A percentile compares a stretch with the other conserved stretches of the same genome.
phyloP scores from a whole-genome alignment of 129 eudicot species.

The Gnaphalium uliginosum region DNA sequence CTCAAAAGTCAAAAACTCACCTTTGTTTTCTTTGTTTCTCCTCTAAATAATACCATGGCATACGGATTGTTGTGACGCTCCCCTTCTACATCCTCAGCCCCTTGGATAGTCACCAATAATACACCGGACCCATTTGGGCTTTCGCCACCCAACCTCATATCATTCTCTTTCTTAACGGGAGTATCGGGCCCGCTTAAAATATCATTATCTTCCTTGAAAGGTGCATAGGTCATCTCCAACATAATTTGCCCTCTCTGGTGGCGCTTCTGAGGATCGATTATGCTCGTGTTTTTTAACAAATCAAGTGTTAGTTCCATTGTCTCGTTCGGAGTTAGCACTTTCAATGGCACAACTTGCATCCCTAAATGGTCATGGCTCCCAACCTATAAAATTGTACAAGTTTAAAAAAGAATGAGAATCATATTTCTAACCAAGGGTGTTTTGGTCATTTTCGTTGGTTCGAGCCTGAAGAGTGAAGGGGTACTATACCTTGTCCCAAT shows the following conservation, averaged over 20 bases:
- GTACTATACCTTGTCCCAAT: constrained; percentile 94
- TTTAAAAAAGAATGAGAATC: neutral
- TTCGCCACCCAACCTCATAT: constrained; percentile 25
- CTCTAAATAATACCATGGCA: constrained; percentile 58
- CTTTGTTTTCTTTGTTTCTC: constrained; percentile 81
- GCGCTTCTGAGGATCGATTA: constrained; percentile 49
- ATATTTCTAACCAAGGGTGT: constrained; percentile 2
- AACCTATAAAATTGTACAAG: constrained; percentile 45
- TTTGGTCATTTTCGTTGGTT: constrained; percentile 8
- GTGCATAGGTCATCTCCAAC: constrained; percentile 75
- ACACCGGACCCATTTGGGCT: constrained; percentile 66
- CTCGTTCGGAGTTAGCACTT: constrained; percentile 62
- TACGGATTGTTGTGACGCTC: constrained; percentile 72
- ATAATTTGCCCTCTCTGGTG: constrained; percentile 70
- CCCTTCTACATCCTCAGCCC: constrained; percentile 83
- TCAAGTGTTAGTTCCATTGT: constrained; percentile 67
- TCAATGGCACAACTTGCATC: constrained; percentile 73
- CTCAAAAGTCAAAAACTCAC: constrained; percentile 34
- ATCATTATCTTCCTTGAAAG: constrained; percentile 65
- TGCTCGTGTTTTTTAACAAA: constrained; percentile 57
- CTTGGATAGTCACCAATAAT: constrained; percentile 71
- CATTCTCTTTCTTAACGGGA: constrained; percentile 32
- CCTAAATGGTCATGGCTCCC: constrained; percentile 83
- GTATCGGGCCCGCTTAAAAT: constrained; percentile 38
- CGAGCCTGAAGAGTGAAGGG: neutral